These are phyloP conservation scores for Parathielavia hyrcaniae DNA, from an alignment of 495 filamentous ascomycete species.

Conservation along the genomic window DNA sequence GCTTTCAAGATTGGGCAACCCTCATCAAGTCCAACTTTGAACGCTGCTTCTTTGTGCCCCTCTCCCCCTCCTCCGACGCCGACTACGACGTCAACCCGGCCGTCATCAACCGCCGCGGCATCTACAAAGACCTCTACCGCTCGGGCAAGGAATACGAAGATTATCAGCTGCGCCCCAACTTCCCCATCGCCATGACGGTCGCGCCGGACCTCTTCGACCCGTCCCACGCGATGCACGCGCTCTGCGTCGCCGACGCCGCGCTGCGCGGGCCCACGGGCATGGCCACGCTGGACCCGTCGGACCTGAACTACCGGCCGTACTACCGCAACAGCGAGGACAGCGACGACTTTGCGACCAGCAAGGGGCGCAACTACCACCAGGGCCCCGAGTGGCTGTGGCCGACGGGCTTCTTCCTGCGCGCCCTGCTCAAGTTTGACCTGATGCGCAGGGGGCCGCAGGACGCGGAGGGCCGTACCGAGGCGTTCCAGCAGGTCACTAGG, in stretches of 20 bases:
- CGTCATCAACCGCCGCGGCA: conserved; percentile 80
- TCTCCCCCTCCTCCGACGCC: conserved; percentile 57
- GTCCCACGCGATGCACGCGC: conserved; percentile 65
- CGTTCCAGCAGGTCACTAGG: conserved; percentile 87
- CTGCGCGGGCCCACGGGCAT: conserved; percentile 87
- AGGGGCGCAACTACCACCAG: conserved; percentile 96
- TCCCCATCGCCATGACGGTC: conserved; percentile 91
- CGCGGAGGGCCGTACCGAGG: conserved; percentile 64
- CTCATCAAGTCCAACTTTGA: conserved; percentile 85
- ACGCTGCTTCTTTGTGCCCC: conserved; percentile 78
- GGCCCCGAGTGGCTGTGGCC: conserved; percentile 99
- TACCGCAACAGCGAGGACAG: conserved; percentile 95
- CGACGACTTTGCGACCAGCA: conserved; percentile 78
- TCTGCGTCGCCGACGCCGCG: conserved; percentile 69
- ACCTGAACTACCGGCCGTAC: conserved; percentile 86
- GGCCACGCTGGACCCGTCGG: conserved; percentile 87
- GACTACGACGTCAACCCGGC: conserved; percentile 73
- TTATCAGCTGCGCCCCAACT: conserved; percentile 93
- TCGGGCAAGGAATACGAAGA: conserved; percentile 94
- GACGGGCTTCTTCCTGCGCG: conserved; percentile 87
- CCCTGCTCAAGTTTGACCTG: conserved; percentile 84
- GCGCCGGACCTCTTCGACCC: conserved; percentile 82
- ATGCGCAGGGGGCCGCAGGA: conserved; percentile 56
- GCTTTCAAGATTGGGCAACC: conserved; percentile 72
- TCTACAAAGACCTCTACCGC: conserved; percentile 94